Evolutionary conservation across 2,329 filamentous ascomycete species (phyloP).

Genomic region (Cladophialophora immunda): DNA sequence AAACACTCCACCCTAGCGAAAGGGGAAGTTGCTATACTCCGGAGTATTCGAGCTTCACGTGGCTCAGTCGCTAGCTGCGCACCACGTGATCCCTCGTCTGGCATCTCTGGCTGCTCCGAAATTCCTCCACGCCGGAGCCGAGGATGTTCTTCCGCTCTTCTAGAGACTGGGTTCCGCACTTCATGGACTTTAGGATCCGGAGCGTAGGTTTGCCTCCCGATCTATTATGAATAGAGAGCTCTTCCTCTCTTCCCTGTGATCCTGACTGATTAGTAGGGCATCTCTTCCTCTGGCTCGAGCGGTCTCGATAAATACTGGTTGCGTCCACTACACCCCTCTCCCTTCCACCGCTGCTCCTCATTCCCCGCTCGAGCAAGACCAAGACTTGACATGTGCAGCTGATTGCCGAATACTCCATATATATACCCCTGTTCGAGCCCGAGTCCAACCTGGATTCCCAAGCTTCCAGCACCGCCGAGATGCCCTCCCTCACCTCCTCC

Average conservation of each 20-base stretch:
- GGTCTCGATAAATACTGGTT: not conserved
- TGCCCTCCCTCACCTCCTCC: conserved; percentile 31
- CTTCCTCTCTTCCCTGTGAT: not conserved
- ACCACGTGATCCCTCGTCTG: not conserved
- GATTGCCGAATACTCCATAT: conserved; percentile 1
- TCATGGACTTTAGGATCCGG: not conserved
- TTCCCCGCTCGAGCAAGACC: conserved; percentile 19
- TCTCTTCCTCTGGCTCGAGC: conserved; percentile 17
- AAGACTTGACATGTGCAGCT: conserved; percentile 26
- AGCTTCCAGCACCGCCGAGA: conserved; percentile 18
- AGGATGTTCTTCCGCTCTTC: conserved; percentile 19
- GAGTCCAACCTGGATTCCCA: conserved; percentile 26
- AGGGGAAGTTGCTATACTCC: not conserved
- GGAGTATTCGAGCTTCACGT: not conserved
- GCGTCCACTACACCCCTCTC: not conserved
- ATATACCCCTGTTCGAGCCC: not conserved
- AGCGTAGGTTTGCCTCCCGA: not conserved
- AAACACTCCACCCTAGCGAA: conserved; percentile 6
- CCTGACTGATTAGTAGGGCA: conserved; percentile 24
- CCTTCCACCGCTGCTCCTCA: not conserved
- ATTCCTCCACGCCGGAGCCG: conserved; percentile 6
- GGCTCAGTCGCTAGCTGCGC: not conserved
- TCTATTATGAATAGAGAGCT: not conserved
- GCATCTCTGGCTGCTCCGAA: conserved; percentile 3
- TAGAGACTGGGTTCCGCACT: conserved; percentile 6